phyloP scores from a whole-genome alignment of 2,329 filamentous ascomycete genomes.

The Emericellopsis atlantica region DNA sequence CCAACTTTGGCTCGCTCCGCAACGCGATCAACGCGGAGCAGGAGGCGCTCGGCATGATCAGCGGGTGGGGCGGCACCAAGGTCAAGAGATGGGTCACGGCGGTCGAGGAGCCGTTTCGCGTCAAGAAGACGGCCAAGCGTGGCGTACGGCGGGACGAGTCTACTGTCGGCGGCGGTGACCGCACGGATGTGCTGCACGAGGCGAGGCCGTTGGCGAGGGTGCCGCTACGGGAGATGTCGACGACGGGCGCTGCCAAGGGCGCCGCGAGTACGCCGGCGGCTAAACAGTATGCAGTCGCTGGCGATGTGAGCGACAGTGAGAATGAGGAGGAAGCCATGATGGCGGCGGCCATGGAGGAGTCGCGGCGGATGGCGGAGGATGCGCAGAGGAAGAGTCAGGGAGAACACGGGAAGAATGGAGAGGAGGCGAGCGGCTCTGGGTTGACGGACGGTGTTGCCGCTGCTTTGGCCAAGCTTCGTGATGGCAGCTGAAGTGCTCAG shows the following conservation, averaged over 20 bases:
- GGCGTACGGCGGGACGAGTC: slow-evolving; percentile 11
- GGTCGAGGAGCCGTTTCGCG: slow-evolving; percentile 75
- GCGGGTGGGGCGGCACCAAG: slow-evolving; percentile 93
- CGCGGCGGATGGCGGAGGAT: slow-evolving; percentile 20
- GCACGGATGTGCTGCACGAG: neutral
- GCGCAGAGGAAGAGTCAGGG: slow-evolving; percentile 4
- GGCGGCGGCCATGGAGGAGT: slow-evolving; percentile 32
- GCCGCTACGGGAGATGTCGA: slow-evolving; percentile 8
- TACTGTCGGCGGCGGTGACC: slow-evolving; percentile 1
- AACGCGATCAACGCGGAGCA: slow-evolving; percentile 78
- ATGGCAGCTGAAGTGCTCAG: slow-evolving; percentile 12
- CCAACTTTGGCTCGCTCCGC: slow-evolving; percentile 80
- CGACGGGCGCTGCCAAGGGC: neutral
- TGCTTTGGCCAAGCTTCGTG: slow-evolving; percentile 45
- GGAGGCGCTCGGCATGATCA: slow-evolving; percentile 74
- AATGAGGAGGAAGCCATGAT: slow-evolving; percentile 36
- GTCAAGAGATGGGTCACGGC: slow-evolving; percentile 74
- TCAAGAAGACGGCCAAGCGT: slow-evolving; percentile 53
- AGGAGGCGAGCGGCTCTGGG: slow-evolving; percentile 9
- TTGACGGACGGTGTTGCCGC: slow-evolving; percentile 47
- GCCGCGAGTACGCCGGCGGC: slow-evolving; percentile 14
- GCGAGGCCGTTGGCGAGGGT: slow-evolving; percentile 13
- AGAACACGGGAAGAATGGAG: neutral
- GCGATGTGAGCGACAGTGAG: slow-evolving; percentile 24
- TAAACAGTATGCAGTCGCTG: slow-evolving; percentile 22